Evolutionary conservation across 306 rosid genomes (phyloP).

Genomic region (Vigna reflexopilosa): DNA sequence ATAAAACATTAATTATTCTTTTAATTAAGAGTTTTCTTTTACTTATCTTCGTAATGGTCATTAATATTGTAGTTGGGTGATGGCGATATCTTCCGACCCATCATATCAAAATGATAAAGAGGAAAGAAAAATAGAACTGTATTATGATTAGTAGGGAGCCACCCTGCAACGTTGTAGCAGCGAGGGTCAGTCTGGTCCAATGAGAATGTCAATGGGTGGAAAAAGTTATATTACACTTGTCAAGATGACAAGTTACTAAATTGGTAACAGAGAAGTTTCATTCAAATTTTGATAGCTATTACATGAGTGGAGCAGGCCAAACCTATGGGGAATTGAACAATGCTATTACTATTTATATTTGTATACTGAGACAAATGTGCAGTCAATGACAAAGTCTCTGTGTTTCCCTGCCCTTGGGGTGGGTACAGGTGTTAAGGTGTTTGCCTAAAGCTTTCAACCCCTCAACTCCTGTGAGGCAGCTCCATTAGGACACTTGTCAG

Average conservation of each 20-base stretch:
- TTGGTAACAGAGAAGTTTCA: slow-evolving; percentile 11
- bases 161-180: slow-evolving; percentile 12
- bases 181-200: slow-evolving; percentile 22
- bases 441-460: not conserved
- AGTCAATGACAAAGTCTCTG: slow-evolving; percentile 2
- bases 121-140: not conserved
- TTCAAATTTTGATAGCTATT: slow-evolving; percentile 11
- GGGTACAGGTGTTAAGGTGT: slow-evolving; percentile 33
- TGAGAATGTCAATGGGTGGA: slow-evolving; percentile 21
- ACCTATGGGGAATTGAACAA: slow-evolving; percentile 12
- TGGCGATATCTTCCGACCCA: not conserved
- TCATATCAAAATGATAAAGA: slow-evolving; percentile 17
- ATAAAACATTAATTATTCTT: not conserved
- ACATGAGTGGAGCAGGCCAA: slow-evolving; percentile 8
- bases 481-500: slow-evolving; percentile 32
- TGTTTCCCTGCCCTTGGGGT: not conserved
- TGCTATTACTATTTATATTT: slow-evolving; percentile 1
- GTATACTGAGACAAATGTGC: slow-evolving; percentile 15
- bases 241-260: slow-evolving; percentile 1
- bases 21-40: not conserved
- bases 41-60: not conserved
- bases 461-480: not conserved
- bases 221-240: slow-evolving; percentile 21
- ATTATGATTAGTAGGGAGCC: not conserved
- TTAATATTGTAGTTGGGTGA: slow-evolving; percentile 24